These are phyloP conservation scores for Leccinum solheimii DNA, from an alignment of 1,284 basidiomycete species.

Conservation along the genomic window DNA sequence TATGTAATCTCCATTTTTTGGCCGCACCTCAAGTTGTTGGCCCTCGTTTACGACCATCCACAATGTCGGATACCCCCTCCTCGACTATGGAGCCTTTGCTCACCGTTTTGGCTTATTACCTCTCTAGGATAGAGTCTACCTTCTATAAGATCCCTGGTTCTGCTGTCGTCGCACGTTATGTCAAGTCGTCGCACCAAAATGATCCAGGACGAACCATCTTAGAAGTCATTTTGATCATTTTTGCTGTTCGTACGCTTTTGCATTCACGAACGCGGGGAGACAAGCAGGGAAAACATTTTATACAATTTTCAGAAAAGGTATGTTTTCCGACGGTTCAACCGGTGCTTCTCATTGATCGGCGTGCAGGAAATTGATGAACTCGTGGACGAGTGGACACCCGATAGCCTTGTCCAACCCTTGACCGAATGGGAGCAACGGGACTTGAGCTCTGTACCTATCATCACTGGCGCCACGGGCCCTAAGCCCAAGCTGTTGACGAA, in stretches of 20 bases:
- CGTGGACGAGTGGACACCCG: conserved; percentile 93
- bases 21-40: background rate
- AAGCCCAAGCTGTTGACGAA: conserved; percentile 76
- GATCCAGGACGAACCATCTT: conserved; percentile 91
- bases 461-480: conserved; percentile 80
- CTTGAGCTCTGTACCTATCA: conserved; percentile 73
- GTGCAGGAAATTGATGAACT: conserved; percentile 93
- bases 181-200: conserved; percentile 86
- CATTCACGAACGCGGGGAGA: conserved; percentile 90
- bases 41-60: conserved; percentile 11
- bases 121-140: conserved; percentile 54
- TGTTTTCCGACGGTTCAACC: background rate
- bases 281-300: conserved; percentile 85
- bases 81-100: conserved; percentile 60
- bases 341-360: background rate
- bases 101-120: conserved; percentile 54
- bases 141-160: conserved; percentile 86
- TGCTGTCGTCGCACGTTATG: conserved; percentile 87
- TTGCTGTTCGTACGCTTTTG: conserved; percentile 86
- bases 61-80: conserved; percentile 26
- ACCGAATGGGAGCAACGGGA: conserved; percentile 65
- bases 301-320: conserved; percentile 89
- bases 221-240: conserved; percentile 87
- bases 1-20: conserved; percentile 19
- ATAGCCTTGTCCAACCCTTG: conserved; percentile 74